Evolutionary conservation across 306 rosid genomes (phyloP), one percentile per base, ranked within the genome.

Genomic region (Comarum palustre): DNA sequence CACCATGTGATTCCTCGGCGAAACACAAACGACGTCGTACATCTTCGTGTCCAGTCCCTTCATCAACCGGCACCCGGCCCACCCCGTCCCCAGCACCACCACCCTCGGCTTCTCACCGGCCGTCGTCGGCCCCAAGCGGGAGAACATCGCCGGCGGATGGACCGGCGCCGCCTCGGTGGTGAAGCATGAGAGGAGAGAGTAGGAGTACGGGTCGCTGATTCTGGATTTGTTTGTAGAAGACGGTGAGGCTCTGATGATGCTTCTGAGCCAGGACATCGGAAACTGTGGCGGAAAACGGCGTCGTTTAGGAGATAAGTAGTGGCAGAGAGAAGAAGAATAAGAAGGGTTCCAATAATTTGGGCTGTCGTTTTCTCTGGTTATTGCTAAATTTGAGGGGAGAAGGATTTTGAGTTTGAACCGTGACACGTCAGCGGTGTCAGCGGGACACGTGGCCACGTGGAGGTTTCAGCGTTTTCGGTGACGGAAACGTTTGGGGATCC

Each of bases 1-100:
- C 2, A 94, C 99, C 99, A 94, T 94, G 73, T 94, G 99, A 36
- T 94, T 94, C 47, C 99, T 85, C 45, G 97, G 99, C 7, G 99
- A 91, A n/a, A 94, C 96, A 48, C 99, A 94, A 39, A 91, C 96
- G 69, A 94, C 81, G 78, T 94, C 99, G 76, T 91, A 94, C 41
- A 69, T 48, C 38, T 55, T 15, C 10, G 99, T 79, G 68, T 94
- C 95, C 70, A 94, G 50, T 0, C 85, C 96, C 59, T 94, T 94
- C 97, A 94, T 85, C 31, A 91, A 76, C 62, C 99, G 75, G 73
- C 96, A 88, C 9, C 97, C 99, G 0, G 97, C 99, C 99, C 97
- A 94, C 4, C 99, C 99, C 1, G 99, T 17, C 0, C 99, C 97
- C 71, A 94, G 60, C 4, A 94, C 96, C 73, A 94, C 95, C 68